These are phyloP conservation scores for Cercophora sp. DNA, from an alignment of 495 filamentous ascomycete genomes.

Conservation along the genomic window DNA sequence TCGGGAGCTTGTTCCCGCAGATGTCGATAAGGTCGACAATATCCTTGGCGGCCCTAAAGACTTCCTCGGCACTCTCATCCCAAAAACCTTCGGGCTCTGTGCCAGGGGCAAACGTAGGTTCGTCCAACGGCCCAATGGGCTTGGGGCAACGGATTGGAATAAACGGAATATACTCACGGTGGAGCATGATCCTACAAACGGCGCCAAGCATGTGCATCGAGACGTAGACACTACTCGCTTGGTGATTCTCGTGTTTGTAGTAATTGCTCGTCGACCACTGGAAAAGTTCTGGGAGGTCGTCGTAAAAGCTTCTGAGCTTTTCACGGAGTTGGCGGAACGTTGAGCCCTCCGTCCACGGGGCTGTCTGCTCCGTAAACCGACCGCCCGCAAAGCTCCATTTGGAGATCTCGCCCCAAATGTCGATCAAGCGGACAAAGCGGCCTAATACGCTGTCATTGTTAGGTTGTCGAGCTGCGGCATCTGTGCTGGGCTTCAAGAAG, in stretches of 20 bases:
- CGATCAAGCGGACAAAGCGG: slow-evolving; percentile 70
- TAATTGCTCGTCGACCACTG: slow-evolving; percentile 71
- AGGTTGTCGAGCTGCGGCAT: slow-evolving; percentile 27
- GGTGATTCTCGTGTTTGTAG: slow-evolving; percentile 74
- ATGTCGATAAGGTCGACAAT: slow-evolving; percentile 73
- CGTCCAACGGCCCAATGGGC: slow-evolving; percentile 70
- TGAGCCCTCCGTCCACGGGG: slow-evolving; percentile 63
- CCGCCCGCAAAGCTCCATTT: slow-evolving; percentile 73
- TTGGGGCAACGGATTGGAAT: slow-evolving; percentile 66
- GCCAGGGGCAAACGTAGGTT: slow-evolving; percentile 56
- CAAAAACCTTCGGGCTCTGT: slow-evolving; percentile 58
- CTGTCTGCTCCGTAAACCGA: slow-evolving; percentile 54
- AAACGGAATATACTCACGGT: slow-evolving; percentile 80
- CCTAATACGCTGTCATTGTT: slow-evolving; percentile 63
- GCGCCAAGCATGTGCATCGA: slow-evolving; percentile 75
- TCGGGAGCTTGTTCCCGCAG: slow-evolving; percentile 67
- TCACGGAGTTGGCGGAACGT: slow-evolving; percentile 57
- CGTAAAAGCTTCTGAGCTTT: slow-evolving; percentile 63
- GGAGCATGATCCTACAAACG: slow-evolving; percentile 72
- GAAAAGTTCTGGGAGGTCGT: slow-evolving; percentile 62
- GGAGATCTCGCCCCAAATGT: slow-evolving; percentile 74
- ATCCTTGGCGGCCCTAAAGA: slow-evolving; percentile 68
- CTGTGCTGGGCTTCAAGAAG: slow-evolving; percentile 34
- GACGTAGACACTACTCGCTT: slow-evolving; percentile 69
- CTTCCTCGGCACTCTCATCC: slow-evolving; percentile 67